A percentile compares a stretch with the other conserved stretches of the same genome.
phyloP scores from a whole-genome alignment of 2,329 filamentous ascomycete genomes.

The Davidsoniella australis region DNA sequence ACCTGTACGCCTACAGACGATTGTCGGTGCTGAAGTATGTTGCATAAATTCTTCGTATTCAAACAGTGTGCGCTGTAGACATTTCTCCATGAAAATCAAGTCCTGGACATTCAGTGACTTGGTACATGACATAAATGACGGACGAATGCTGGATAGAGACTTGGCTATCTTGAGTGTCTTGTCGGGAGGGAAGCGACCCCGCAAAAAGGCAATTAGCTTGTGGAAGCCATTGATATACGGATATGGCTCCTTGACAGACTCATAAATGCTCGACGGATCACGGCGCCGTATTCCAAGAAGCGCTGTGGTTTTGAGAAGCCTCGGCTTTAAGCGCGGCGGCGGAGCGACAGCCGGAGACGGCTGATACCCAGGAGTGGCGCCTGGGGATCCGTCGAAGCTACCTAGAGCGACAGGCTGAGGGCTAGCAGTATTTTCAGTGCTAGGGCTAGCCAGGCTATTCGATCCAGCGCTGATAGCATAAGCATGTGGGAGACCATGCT shows the following conservation, averaged over 20 bases:
- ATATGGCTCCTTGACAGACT: constrained; percentile 78
- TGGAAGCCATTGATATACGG: constrained; percentile 85
- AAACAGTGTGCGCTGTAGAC: constrained; percentile 79
- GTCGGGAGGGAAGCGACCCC: constrained; percentile 58
- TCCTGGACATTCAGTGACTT: constrained; percentile 78
- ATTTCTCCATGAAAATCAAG: constrained; percentile 94
- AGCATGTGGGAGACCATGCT: constrained; percentile 46
- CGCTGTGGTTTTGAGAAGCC: constrained; percentile 17
- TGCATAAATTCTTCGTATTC: constrained; percentile 90
- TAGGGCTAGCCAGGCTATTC: constrained; percentile 45
- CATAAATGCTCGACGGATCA: constrained; percentile 75
- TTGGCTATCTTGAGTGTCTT: constrained; percentile 73
- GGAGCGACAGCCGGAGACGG: constrained; percentile 22
- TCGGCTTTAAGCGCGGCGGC: constrained; percentile 26
- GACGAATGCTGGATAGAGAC: constrained; percentile 74
- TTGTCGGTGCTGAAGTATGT: constrained; percentile 72
- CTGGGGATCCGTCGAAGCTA: constrained; percentile 35
- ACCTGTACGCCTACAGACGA: constrained; percentile 81
- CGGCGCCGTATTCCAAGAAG: constrained; percentile 41
- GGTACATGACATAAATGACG: constrained; percentile 83
- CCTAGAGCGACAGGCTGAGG: constrained; percentile 32
- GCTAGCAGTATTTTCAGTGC: constrained; percentile 45
- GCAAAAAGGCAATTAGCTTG: constrained; percentile 63
- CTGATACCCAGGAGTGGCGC: constrained; percentile 9
- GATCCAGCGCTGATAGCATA: constrained; percentile 47